Percentiles rank a stretch among this genome's conserved stretches.
Evolutionary conservation across 2,329 filamentous ascomycete genomes (phyloP).

Genomic region (Emmonsia crescens): DNA sequence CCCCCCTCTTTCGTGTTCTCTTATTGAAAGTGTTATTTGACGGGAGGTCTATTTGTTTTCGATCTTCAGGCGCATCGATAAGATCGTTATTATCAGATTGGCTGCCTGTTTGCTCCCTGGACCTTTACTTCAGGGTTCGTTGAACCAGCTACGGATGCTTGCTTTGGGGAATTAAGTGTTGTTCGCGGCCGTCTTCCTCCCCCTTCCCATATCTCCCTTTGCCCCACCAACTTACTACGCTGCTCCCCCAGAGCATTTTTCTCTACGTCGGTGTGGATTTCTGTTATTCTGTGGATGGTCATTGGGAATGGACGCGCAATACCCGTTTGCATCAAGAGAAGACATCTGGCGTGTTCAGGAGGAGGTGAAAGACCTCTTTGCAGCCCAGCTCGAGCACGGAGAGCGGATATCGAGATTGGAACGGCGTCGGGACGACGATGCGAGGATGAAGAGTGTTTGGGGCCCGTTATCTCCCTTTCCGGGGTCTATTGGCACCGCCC

Average conservation of each 20-base stretch:
- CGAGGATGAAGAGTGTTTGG: slow-evolving; percentile 74
- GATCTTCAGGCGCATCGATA: background rate
- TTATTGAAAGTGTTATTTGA: background rate
- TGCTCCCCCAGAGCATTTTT: background rate
- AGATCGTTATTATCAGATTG: background rate
- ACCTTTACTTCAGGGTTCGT: background rate
- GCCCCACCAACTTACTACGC: background rate
- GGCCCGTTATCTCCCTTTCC: slow-evolving; percentile 75
- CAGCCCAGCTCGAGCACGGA: slow-evolving; percentile 49
- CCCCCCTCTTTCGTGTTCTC: background rate
- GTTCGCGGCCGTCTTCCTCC: background rate
- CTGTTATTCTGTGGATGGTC: background rate
- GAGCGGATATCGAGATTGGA: slow-evolving; percentile 53
- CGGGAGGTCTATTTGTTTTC: background rate
- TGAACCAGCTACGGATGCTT: background rate
- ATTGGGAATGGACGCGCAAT: slow-evolving; percentile 51
- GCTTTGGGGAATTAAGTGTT: background rate
- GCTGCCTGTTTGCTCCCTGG: background rate
- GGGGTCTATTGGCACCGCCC: slow-evolving; percentile 68
- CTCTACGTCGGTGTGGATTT: background rate
- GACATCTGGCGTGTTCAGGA: slow-evolving; percentile 55
- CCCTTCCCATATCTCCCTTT: background rate
- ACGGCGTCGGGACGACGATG: slow-evolving; percentile 52
- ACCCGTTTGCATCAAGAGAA: slow-evolving; percentile 52
- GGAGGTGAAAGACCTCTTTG: slow-evolving; percentile 51